Evolutionary conservation across 345 rosid genomes (phyloP).

Genomic region (Balakata baccata): DNA sequence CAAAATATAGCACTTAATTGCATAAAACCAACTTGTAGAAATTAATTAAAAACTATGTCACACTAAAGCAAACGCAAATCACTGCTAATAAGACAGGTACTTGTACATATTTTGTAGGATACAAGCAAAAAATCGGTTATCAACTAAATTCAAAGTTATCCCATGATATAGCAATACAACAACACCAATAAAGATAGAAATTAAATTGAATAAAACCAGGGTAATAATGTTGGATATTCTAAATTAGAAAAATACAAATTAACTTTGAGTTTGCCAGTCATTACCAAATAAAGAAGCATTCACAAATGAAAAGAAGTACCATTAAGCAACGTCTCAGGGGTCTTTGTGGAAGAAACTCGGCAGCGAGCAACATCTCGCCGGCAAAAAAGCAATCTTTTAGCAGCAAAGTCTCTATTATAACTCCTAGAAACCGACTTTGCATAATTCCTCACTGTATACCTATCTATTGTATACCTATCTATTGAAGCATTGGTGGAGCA

Average conservation of each 20-base stretch:
- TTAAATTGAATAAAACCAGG: background rate
- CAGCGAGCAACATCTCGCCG: constrained; percentile 44
- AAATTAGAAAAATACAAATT: too few species aligned
- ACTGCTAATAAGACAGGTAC: background rate
- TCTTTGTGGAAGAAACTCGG: constrained; percentile 57
- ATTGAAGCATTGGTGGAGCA: constrained; percentile 54
- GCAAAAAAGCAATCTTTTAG: constrained; percentile 47
- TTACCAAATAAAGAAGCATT: background rate
- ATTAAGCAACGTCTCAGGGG: constrained; percentile 47
- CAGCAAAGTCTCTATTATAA: constrained; percentile 26
- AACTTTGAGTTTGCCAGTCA: background rate
- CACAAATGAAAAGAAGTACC: constrained; percentile 39
- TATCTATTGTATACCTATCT: constrained; percentile 42
- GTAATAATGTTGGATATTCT: background rate
- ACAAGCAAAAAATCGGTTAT: background rate
- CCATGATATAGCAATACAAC: background rate
- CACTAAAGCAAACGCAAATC: background rate
- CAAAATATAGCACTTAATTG: background rate
- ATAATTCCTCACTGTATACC: constrained; percentile 35
- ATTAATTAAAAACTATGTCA: background rate
- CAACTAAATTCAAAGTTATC: background rate
- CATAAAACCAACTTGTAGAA: background rate
- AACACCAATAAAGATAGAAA: background rate
- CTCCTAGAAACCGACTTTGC: constrained; percentile 33
- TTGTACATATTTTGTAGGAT: background rate